Evolutionary conservation across 2,329 filamentous ascomycete genomes (phyloP).

Genomic region (Apiospora saccharicola): DNA sequence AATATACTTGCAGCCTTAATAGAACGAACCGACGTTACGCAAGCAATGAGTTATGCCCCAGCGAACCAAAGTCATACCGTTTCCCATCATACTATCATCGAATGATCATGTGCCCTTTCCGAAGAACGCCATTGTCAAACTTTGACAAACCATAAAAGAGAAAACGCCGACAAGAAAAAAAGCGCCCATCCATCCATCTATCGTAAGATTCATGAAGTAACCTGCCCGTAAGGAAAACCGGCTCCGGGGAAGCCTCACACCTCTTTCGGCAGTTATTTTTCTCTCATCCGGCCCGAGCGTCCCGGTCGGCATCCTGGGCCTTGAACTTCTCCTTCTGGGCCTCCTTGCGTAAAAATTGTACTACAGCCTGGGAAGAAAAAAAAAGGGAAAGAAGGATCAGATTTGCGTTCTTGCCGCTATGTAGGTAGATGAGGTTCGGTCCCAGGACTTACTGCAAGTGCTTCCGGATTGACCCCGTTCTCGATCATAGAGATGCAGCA

Average conservation of each 20-base stretch:
- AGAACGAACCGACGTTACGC: constrained; percentile 4
- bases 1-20: not conserved
- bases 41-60: not conserved
- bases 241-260: not conserved
- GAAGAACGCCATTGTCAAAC: constrained; percentile 3
- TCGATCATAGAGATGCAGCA: constrained; percentile 97
- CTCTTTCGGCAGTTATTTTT: not conserved
- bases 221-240: not conserved
- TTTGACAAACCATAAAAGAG: not conserved
- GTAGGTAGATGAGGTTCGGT: not conserved
- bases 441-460: constrained; percentile 75
- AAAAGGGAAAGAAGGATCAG: not conserved
- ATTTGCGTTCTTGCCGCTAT: not conserved
- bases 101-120: not conserved
- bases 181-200: not conserved
- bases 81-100: not conserved
- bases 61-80: not conserved
- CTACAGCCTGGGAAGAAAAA: constrained; percentile 56
- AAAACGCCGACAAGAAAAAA: not conserved
- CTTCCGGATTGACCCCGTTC: constrained; percentile 95
- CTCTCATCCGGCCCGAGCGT: constrained; percentile 21
- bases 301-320: constrained; percentile 33
- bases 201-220: constrained; percentile 10
- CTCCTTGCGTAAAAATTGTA: constrained; percentile 66
- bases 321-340: constrained; percentile 57